Evolutionary conservation across 371 early-diverging fungal species (phyloP).

Genomic region (Fennellomyces sp.): DNA sequence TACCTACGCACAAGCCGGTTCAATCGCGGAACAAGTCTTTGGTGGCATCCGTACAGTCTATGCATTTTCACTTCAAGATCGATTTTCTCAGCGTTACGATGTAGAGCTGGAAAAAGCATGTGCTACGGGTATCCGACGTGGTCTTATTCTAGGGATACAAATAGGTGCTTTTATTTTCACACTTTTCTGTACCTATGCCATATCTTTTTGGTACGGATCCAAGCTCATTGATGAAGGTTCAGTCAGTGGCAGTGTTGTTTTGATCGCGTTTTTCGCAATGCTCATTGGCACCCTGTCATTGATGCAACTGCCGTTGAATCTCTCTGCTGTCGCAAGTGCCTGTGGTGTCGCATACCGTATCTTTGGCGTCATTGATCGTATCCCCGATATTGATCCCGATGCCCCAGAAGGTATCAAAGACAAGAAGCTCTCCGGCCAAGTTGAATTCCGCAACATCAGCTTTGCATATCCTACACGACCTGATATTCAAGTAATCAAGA

Average conservation of each 20-base stretch:
- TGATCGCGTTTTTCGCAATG: slow-evolving; percentile 73
- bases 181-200: slow-evolving; percentile 59
- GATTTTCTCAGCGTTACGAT: slow-evolving; percentile 57
- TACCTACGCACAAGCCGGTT: slow-evolving; percentile 65
- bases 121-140: slow-evolving; percentile 45
- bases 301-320: slow-evolving; percentile 56
- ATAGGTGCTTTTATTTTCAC: slow-evolving; percentile 55
- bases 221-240: slow-evolving; percentile 33
- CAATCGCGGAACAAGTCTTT: slow-evolving; percentile 75
- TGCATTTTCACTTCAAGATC: slow-evolving; percentile 70
- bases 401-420: slow-evolving; percentile 55
- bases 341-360: slow-evolving; percentile 71
- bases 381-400: slow-evolving; percentile 65
- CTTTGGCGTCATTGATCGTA: slow-evolving; percentile 79
- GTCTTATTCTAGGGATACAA: slow-evolving; percentile 40
- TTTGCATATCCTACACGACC: slow-evolving; percentile 81
- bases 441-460: slow-evolving; percentile 71
- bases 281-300: slow-evolving; percentile 60
- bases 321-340: slow-evolving; percentile 66
- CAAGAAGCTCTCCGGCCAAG: slow-evolving; percentile 57
- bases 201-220: slow-evolving; percentile 74
- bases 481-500: slow-evolving; percentile 67
- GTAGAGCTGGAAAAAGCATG: slow-evolving; percentile 63
- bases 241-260: slow-evolving; percentile 23
- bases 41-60: slow-evolving; percentile 79